Conservation (phyloP, 306 rosid species). For the Acmispon strigosus region DNA sequence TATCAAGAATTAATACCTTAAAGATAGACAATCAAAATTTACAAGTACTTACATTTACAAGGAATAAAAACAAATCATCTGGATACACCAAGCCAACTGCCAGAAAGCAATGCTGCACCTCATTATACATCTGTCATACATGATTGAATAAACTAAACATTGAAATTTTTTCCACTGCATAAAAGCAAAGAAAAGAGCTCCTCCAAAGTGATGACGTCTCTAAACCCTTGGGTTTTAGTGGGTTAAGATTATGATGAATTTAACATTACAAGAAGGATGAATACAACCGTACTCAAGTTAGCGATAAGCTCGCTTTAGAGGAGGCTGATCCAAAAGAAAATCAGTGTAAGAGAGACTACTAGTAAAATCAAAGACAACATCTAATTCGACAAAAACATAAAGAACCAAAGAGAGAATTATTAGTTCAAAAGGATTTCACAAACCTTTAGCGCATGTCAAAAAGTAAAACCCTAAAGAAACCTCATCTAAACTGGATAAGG, state of each 20-base stretch:
- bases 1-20: constrained; percentile 5
- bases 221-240: neutral
- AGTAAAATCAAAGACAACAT: neutral
- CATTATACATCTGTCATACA: constrained; percentile 78
- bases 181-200: neutral
- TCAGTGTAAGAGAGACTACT: constrained; percentile 7
- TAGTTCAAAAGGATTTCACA: neutral
- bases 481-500: neutral
- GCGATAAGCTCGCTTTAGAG: neutral
- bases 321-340: neutral
- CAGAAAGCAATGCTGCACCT: constrained; percentile 94
- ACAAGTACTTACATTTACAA: constrained; percentile 62
- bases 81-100: constrained; percentile 86
- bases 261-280: neutral
- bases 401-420: neutral
- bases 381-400: constrained; percentile 1
- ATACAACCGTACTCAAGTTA: neutral
- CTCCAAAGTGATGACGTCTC: neutral
- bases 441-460: constrained; percentile 13
- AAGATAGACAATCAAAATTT: constrained; percentile 1
- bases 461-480: neutral
- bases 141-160: constrained; percentile 4
- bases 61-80: constrained; percentile 83
- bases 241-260: neutral
- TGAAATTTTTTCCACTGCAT: neutral